Base-by-base conservation (phyloP, 306 rosid species). In the Psophocarpus tetragonolobus region DNA sequence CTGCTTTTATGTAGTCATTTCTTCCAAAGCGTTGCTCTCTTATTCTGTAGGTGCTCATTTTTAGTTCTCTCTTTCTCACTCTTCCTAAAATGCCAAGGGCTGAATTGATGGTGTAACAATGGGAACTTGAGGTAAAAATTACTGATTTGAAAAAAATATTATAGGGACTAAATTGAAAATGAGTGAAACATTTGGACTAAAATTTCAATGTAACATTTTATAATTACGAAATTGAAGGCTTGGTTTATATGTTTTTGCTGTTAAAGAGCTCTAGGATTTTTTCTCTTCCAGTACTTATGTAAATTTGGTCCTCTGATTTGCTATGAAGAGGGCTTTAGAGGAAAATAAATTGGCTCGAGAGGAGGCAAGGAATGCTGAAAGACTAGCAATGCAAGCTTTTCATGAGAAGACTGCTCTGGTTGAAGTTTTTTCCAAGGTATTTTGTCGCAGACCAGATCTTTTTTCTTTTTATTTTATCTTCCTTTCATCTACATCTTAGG, bases 391-490 rank as follows among this genome's bases (percentile, higher is more conserved):
- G 95, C 97, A 95, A 68, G 71, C 86, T 71, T 91, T 80, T 73
- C 93, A 89, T 41, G 91, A 92, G 62, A 94, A 92, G 84, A 85
- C 81, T 70, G 69, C 91, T 47, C 75, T 83, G 17, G 83, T 82
- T 75, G 97, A 92, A 76, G 81, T 92, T 88, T 90, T 80, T 86
- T 57, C 89, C 62, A 91, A 92, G 98, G 98, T 94, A 88, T 60
- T 57, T 56, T 78, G 64, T 62, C 32, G 21, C 24, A 21, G 57
- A 26, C 57, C 45, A 6, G 36, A 62, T 20, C 23, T 18, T 63
- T 62, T 7, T 26, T n/a, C n/a, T n/a, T n/a, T n/a, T n/a, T n/a
- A n/a, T n/a, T n/a, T 54, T 4, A 23, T 11, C 27, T 13, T 47
- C 13, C 30, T 11, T 33, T 73, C n/a, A 29, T 68, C 62, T 51